Percentiles rank a stretch among this genome's conserved stretches.
Evolutionary conservation across 345 rosid genomes (phyloP).

Genomic region (Cardamine occulta): DNA sequence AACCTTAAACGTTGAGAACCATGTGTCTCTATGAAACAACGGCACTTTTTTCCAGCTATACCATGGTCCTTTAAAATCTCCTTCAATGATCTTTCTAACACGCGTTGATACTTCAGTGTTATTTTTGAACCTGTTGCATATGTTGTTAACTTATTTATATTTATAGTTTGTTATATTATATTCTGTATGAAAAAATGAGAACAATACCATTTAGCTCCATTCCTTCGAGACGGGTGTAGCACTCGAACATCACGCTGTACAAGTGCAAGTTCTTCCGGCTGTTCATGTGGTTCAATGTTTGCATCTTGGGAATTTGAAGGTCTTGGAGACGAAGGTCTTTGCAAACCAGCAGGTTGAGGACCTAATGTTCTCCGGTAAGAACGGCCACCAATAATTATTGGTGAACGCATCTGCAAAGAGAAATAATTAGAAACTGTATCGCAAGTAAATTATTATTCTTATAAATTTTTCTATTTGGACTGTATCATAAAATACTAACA

Average conservation of each 20-base stretch:
- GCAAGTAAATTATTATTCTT: no score
- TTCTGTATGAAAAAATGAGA: background rate
- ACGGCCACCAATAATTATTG: background rate
- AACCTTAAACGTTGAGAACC: slow-evolving; percentile 3
- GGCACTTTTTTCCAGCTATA: background rate
- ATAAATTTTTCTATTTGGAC: no score
- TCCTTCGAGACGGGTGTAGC: background rate
- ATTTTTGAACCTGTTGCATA: background rate
- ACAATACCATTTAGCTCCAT: slow-evolving; percentile 25
- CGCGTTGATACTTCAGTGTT: background rate
- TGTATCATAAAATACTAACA: no score
- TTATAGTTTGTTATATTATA: background rate
- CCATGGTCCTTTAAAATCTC: background rate
- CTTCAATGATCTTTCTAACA: background rate
- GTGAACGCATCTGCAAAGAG: background rate
- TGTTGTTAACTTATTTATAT: background rate
- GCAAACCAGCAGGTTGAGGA: background rate
- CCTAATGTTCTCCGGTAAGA: background rate
- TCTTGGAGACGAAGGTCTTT: background rate
- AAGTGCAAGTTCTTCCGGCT: background rate
- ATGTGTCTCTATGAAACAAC: background rate
- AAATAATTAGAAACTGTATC: background rate
- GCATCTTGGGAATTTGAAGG: background rate
- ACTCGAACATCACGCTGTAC: background rate
- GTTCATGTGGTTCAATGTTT: background rate